These are phyloP conservation scores for Castanea crenata DNA, from an alignment of 306 rosid species.

Conservation along the genomic window DNA sequence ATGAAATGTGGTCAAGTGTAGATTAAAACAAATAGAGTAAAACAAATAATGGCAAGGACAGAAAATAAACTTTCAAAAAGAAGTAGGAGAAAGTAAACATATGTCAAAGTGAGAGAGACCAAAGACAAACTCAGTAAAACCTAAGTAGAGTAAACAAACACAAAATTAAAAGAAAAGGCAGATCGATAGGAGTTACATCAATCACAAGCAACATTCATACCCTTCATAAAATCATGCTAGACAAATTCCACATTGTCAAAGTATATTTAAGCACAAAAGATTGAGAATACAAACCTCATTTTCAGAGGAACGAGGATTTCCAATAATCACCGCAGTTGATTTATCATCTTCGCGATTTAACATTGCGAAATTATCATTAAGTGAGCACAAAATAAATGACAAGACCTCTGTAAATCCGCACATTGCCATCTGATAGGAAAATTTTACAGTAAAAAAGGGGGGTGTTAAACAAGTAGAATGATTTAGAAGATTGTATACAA, in stretches of 20 bases:
- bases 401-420: slow-evolving; percentile 88
- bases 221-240: neutral
- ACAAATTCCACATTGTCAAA: neutral
- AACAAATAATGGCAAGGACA: neutral
- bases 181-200: neutral
- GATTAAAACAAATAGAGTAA: neutral
- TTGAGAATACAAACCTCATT: slow-evolving; percentile 54
- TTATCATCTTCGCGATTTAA: slow-evolving; percentile 72
- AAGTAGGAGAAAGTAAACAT: neutral
- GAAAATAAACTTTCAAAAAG: neutral
- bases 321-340: slow-evolving; percentile 70
- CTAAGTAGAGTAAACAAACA: neutral
- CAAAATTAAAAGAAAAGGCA: neutral
- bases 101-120: neutral
- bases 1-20: neutral
- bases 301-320: slow-evolving; percentile 88
- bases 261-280: neutral
- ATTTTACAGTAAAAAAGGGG: neutral
- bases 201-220: neutral
- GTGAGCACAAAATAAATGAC: slow-evolving; percentile 82
- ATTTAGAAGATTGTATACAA: neutral
- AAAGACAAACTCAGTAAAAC: neutral
- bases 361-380: slow-evolving; percentile 72
- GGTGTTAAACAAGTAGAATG: slow-evolving; percentile 5
- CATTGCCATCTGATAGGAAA: slow-evolving; percentile 65